Base-by-base conservation (phyloP, 1,284 basidiomycete species). In the Ceratobasidium papillatum region DNA sequence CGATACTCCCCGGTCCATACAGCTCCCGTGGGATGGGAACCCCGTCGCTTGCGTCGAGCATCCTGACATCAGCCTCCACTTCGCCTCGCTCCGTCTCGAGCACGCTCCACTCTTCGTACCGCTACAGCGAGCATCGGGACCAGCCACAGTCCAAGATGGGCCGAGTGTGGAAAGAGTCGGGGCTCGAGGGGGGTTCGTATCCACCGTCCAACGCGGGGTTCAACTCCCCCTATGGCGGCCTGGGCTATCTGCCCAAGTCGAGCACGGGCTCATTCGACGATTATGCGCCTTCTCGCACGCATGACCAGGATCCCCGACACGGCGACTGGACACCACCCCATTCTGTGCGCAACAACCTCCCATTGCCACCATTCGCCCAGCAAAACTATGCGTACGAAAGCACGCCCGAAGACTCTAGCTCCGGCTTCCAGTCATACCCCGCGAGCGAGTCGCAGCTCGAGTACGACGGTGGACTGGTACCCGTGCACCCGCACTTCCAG, bases 41-140 rank as follows among this genome's bases (percentile, higher is more conserved):
- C 19, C 65, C 65, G 4, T 69, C 65, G 52, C 65, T 69, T n/a
- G 52, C 65, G 45, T 69, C 65, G 47, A 69, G 65, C 65, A 69
- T 69, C 36, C 65, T 69, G 34, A 69, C 65, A n/a, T 69, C 65
- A 4, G 65, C 65, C 14, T 69, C 65, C 3, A 30, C 65, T 2
- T 69, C 65, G 8, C 65, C 65, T 14, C 49, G 65, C 49, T 69
- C 65, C 27, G 65, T 69, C 12, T 54, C 65, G n/a, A 58, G 65
- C 52, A 30, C 65, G 65, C 65, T 69, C 22, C 52, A 54, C 49
- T n/a, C 3, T 19, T 41, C 30, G 49, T 69, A 56, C 65, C 58
- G 58, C 1, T 61, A 32, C 58, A 22, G 51, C 34, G 51, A 56
- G 25, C 27, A 51, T 4, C 65, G 27, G 51, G 17, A 49, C 30